Base-by-base conservation (phyloP, 306 rosid genomes). In the Acacia confusa region DNA sequence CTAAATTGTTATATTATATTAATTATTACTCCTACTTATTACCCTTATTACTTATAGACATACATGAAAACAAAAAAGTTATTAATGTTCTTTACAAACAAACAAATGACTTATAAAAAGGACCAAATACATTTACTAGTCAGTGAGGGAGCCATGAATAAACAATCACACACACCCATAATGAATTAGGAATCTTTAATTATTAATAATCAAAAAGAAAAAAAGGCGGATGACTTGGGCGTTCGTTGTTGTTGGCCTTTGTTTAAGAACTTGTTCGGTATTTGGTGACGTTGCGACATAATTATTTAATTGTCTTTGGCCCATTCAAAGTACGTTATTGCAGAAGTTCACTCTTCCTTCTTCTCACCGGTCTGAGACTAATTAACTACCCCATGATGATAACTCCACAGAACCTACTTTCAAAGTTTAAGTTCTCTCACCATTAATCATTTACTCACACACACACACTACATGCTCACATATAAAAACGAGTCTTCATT, bases 191-290 rank as follows among this genome's bases (percentile, higher is more conserved):
- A 69, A 78, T 64, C 50, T 4, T 69, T 41, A 3, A 12, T 19
- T 19, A 12, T 19, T 19, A 10, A 15, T 34, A 43, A 43, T 11
- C 11, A 43, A 43, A 50, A 16, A 19, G 13, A 38, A 65, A 74
- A 83, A 78, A 47, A 53, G 32, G 77, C 43, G 28, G 75, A 74
- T 32, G 87, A 83, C 88, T 88, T 85, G 76, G 84, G 79, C 30
- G 61, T 72, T 69, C 76, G 50, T 87, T 78, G 44, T 87, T 70
- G 79, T 61, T 77, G 43, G 55, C 64, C 73, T 44, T 79, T 85
- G 65, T 52, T 82, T 77, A 80, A 58, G 75, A 57, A 74, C 83
- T 70, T 79, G 66, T 64, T 70, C 12, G 43, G 66, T 63, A 16
- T 75, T 79, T 74, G 83, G 24, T 72, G 83, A 84, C 74, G 70